Evolutionary conservation across 2,329 filamentous ascomycete genomes (phyloP), one percentile per base, ranked within the genome.

Genomic region (Venturia oleaginea): DNA sequence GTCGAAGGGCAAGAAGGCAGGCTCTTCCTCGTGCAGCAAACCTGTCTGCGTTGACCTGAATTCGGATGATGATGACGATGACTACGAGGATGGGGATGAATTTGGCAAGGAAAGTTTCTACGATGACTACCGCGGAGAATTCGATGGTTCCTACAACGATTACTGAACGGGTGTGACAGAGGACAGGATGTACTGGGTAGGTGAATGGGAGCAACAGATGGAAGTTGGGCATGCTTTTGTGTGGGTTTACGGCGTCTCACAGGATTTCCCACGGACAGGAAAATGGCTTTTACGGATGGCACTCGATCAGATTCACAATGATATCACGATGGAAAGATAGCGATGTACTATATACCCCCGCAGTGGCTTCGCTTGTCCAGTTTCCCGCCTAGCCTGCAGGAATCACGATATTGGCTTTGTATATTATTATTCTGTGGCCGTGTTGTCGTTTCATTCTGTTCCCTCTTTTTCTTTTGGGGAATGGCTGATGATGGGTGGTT

Each of bases 91-190:
- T 8, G 51, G 19, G 11, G 51, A 57, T n/a, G 51, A 57, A 34
- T 57, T 57, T n/a, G 51, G 51, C 17, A 57, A 34, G 24, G 51
- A 57, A n/a, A 17, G 17, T 57, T 34, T 57, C 51, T 57, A 57
- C 30, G 51, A 57, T 57, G 51, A 57, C 30, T 57, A 57, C 15
- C 51, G 51, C 4, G 51, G 51, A 13, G 51, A 57, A 15, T 57
- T 34, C 27, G 51, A 57, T 34, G 51, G 51, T 10, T 32, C 27
- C 15, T 57, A 57, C 51, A 57, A 57, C 51, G 51, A 57, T 30
- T 57, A 57, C 13, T 57, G 51, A 57, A 34, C 15, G 51, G 51
- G 8, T n/a, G 51, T n/a, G 17, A 22, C 19, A 34, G 30, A 34
- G 19, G 30, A 30, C 15, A n/a, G 15, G 15, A 34, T 34, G 22